Evolutionary conservation across 2,329 filamentous ascomycete genomes (phyloP).

Genomic region (Pseudogymnoascus sp.): DNA sequence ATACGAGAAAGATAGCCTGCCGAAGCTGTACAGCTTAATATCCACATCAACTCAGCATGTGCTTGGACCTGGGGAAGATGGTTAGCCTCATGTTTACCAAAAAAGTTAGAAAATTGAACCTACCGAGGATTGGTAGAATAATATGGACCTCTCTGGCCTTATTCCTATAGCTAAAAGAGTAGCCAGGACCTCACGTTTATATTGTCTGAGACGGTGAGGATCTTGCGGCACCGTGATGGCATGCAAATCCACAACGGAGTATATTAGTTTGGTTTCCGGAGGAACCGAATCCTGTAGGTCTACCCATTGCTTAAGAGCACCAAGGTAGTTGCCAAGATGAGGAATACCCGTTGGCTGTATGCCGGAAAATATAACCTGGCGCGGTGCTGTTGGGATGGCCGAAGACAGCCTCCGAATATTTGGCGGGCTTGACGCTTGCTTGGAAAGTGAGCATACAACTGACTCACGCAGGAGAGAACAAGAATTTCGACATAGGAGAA

Average conservation of each 20-base stretch:
- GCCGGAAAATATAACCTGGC: slow-evolving; percentile 73
- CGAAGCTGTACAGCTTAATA: slow-evolving; percentile 81
- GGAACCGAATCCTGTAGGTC: slow-evolving; percentile 60
- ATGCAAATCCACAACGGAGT: slow-evolving; percentile 87
- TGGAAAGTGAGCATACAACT: not conserved
- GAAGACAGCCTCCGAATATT: slow-evolving; percentile 2
- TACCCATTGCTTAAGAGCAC: slow-evolving; percentile 81
- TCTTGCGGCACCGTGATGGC: slow-evolving; percentile 76
- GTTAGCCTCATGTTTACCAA: not conserved
- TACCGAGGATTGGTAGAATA: slow-evolving; percentile 79
- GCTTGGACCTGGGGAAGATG: slow-evolving; percentile 50
- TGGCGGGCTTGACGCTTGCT: not conserved
- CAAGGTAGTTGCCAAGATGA: slow-evolving; percentile 91
- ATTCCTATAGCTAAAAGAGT: slow-evolving; percentile 77
- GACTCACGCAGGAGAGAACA: not conserved
- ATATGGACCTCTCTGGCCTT: slow-evolving; percentile 62
- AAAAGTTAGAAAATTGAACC: slow-evolving; percentile 22
- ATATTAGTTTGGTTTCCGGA: slow-evolving; percentile 58
- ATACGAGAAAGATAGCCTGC: slow-evolving; percentile 95
- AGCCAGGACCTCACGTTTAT: slow-evolving; percentile 68
- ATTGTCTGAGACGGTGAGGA: slow-evolving; percentile 49
- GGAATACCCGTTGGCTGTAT: slow-evolving; percentile 95
- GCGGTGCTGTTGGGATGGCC: not conserved
- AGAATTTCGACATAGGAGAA: not conserved
- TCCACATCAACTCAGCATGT: slow-evolving; percentile 94